phyloP scores from a whole-genome alignment of 768 basidiomycete genomes.

The Phylloporus scabripes region DNA sequence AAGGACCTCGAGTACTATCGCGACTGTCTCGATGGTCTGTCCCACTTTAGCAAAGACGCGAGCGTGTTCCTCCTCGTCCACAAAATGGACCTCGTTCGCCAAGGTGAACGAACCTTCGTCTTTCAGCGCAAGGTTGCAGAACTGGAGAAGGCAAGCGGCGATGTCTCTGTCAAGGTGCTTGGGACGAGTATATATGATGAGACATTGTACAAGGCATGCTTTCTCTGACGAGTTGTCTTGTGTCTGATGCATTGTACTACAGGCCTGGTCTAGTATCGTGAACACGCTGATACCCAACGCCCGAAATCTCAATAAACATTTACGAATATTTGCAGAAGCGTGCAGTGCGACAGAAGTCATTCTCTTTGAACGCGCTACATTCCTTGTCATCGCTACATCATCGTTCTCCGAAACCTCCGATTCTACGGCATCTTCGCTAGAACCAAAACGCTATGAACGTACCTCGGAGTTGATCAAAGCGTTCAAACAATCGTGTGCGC shows the following conservation, averaged over 20 bases:
- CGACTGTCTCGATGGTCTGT: conserved; percentile 81
- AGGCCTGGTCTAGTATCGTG: conserved; percentile 99
- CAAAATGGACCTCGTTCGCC: conserved; percentile 93
- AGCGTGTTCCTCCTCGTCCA: conserved; percentile 88
- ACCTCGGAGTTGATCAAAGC: conserved; percentile 93
- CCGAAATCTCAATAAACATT: conserved; percentile 78
- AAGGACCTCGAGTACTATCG: conserved; percentile 91
- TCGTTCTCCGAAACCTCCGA: conserved; percentile 37
- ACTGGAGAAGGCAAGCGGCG: conserved; percentile 61
- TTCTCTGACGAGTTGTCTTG: background rate
- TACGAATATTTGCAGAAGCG: conserved; percentile 79
- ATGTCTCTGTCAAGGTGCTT: conserved; percentile 63
- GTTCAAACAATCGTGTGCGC: conserved; percentile 89
- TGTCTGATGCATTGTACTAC: conserved; percentile 5
- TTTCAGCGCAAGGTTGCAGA: conserved; percentile 74
- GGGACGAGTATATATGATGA: conserved; percentile 98
- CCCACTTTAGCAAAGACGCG: conserved; percentile 75
- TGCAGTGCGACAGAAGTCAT: conserved; percentile 92
- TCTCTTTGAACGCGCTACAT: conserved; percentile 95
- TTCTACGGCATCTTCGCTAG: conserved; percentile 39
- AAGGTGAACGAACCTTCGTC: conserved; percentile 44
- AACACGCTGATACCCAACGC: conserved; percentile 96
- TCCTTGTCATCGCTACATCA: conserved; percentile 92
- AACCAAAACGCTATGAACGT: conserved; percentile 74
- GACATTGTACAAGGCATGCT: conserved; percentile 80